Evolutionary conservation across 2,329 filamentous ascomycete genomes (phyloP).

Genomic region (Aschersonia sp.): DNA sequence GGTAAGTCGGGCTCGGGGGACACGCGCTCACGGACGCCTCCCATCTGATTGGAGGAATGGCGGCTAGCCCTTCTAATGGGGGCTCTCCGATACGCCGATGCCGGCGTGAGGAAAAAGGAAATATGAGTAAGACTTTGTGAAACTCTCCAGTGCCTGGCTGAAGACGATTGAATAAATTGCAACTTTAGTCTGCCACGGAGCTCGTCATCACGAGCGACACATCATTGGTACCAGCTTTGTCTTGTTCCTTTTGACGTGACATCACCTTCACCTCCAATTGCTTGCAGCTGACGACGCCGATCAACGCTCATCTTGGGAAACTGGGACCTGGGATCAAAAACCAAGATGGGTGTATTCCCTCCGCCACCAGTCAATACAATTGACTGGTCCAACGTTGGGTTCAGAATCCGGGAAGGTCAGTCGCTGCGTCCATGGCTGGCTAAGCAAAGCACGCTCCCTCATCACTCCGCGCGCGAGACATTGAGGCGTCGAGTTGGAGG

Average conservation of each 20-base stretch:
- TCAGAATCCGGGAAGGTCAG: slow-evolving; percentile 78
- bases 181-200: background rate
- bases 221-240: no score
- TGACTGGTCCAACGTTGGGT: slow-evolving; percentile 90
- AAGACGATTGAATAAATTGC: background rate
- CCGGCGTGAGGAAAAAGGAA: background rate
- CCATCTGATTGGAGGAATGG: background rate
- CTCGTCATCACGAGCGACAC: background rate
- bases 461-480: background rate
- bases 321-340: background rate
- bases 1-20: background rate
- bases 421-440: background rate
- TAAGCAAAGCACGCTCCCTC: background rate
- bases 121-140: background rate
- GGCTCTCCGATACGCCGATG: background rate
- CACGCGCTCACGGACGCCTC: background rate
- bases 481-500: background rate
- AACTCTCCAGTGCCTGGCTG: background rate
- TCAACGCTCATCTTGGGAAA: background rate
- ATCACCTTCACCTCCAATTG: background rate
- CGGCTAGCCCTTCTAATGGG: background rate
- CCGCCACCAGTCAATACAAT: slow-evolving; percentile 68
- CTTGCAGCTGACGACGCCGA: background rate
- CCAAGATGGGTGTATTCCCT: slow-evolving; percentile 45
- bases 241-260: no score